Conservation (phyloP, 225 moss, liverwort and hornwort species). For the Pleurozium schreberi region DNA sequence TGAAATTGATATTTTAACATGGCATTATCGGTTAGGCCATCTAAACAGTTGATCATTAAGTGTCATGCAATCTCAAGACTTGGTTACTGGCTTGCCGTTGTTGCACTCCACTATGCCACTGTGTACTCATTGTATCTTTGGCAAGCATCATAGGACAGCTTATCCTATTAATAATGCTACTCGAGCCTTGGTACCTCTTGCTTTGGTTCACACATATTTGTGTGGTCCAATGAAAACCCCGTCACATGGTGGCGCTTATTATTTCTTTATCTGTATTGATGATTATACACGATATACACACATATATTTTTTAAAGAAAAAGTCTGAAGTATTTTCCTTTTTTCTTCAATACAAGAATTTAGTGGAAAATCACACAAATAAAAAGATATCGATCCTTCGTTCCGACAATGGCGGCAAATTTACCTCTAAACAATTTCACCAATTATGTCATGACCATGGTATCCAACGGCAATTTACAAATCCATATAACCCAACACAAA, state of each 20-base stretch:
- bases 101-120: background rate
- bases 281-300: background rate
- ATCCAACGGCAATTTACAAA: background rate
- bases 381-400: background rate
- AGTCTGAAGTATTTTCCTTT: background rate
- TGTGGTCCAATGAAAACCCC: background rate
- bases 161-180: background rate
- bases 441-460: background rate
- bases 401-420: background rate
- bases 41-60: background rate
- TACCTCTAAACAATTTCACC: background rate
- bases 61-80: background rate
- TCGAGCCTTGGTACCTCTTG: background rate
- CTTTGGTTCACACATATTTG: background rate
- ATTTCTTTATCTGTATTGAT: background rate
- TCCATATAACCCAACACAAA: background rate
- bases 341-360: background rate
- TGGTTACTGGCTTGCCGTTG: background rate
- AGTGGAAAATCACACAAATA: background rate
- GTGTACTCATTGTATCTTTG: background rate
- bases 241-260: background rate
- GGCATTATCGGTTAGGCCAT: background rate
- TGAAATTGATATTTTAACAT: background rate
- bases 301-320: background rate
- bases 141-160: no score